These are phyloP conservation scores for Pseudozyma thailandica DNA, from an alignment of 1,284 basidiomycete genomes.

Conservation along the genomic window DNA sequence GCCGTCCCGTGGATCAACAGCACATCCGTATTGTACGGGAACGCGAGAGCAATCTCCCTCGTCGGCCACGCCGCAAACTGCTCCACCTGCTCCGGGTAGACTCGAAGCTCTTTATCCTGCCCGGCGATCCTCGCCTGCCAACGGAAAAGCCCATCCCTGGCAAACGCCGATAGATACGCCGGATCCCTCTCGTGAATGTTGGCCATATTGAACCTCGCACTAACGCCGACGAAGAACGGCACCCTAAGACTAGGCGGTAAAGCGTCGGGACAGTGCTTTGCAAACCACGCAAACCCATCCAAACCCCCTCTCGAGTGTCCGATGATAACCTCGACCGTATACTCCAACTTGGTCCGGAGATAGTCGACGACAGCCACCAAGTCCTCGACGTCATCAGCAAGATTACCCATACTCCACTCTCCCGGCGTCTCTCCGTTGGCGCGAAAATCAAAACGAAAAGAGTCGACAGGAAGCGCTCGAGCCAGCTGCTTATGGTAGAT, in stretches of 20 bases:
- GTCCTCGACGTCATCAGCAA: conserved; percentile 48
- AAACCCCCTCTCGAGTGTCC: conserved; percentile 40
- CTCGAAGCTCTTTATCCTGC: conserved; percentile 36
- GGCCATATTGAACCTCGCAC: conserved; percentile 52
- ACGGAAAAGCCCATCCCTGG: conserved; percentile 46
- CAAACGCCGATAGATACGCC: conserved; percentile 42
- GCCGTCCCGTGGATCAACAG: conserved; percentile 53
- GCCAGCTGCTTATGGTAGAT: conserved; percentile 81
- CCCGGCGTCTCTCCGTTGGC: conserved; percentile 45
- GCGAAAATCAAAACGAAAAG: conserved; percentile 84
- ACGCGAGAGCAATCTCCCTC: conserved; percentile 27
- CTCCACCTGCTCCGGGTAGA: conserved; percentile 51
- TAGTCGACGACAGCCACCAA: conserved; percentile 34
- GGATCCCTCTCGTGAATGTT: conserved; percentile 52
- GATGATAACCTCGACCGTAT: conserved; percentile 33
- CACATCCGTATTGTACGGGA: conserved; percentile 51
- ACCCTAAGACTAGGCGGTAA: conserved; percentile 17
- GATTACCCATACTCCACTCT: conserved; percentile 36
- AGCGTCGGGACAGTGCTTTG: conserved; percentile 37
- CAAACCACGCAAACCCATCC: conserved; percentile 42
- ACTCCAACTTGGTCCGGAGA: conserved; percentile 32
- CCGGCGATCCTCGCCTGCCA: conserved; percentile 57
- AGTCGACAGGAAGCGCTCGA: conserved; percentile 76
- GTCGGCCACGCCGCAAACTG: conserved; percentile 52
- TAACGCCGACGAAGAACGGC: conserved; percentile 73